Base-by-base conservation (phyloP, 2,329 filamentous ascomycete genomes). In the Colletotrichum sp. region DNA sequence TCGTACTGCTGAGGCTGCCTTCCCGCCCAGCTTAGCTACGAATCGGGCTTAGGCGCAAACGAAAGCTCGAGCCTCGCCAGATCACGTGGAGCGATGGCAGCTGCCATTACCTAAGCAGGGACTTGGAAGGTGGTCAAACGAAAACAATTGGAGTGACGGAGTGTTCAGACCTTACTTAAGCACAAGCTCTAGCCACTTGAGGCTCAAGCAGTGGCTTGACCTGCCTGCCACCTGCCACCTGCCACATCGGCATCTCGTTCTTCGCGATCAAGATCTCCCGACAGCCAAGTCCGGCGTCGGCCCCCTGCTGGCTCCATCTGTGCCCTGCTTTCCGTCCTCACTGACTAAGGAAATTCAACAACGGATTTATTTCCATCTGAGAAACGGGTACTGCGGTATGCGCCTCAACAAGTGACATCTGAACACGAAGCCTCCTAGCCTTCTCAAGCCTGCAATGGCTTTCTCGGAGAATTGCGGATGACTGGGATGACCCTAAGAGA, bases 1-100 rank as follows among this genome's bases (percentile, higher is more conserved):
- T 79, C 74, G 77, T 77, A 75, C 78, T 73, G 71, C 76, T 77
- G 76, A 80, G 78, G 79, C 79, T 80, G 79, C 79, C 79, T 80
- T 79, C 78, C 69, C 71, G 71, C 61, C 73, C 70, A 76, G 73
- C 64, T 76, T 43, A 73, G 71, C 72, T 75, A 71, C 77, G 69
- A 70, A 74, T 71, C 38, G 76, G 74, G 74, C 70, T 62, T 74
- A 77, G 75, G 72, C 56, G 64, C 59, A 67, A 74, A 65, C 56
- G 56, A 48, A 69, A 78, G 77, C 77, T 77, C 71, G 65, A 77
- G 76, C 76, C 77, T 74, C 67, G 71, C 56, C 28, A 36, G 43
- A 55, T 77, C 76, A 77, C 76, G 75, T 77, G 75, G 30, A 32
- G 1, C 2, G 4, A 7, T 7, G 63, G 30, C 14, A 24, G 28